These are phyloP conservation scores for Lathyrus sativus DNA, from an alignment of 306 rosid species.

Conservation along the genomic window DNA sequence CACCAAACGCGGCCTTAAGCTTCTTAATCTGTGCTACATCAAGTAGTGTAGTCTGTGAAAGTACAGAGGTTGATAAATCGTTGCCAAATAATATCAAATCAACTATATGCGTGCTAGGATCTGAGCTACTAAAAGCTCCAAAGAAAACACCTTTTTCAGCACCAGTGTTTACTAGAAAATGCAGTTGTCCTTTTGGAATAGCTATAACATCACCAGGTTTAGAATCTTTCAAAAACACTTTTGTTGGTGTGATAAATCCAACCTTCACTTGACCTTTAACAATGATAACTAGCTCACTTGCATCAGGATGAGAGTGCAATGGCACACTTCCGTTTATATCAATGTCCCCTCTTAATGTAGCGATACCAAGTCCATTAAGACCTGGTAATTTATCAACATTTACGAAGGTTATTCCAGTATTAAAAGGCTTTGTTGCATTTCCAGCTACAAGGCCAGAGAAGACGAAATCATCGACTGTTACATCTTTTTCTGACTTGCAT, in stretches of 20 bases:
- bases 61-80: background rate
- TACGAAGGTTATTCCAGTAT: background rate
- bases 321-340: background rate
- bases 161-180: background rate
- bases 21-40: background rate
- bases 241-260: background rate
- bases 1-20: background rate
- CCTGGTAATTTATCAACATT: background rate
- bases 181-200: background rate
- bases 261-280: background rate
- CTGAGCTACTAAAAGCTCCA: background rate
- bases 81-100: background rate
- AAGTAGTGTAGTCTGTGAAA: background rate
- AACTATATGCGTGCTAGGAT: background rate
- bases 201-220: background rate
- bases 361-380: background rate
- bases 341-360: background rate
- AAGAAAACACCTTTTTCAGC: background rate
- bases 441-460: background rate
- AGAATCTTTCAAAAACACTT: background rate
- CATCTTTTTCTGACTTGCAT: background rate
- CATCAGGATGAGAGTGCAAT: slow-evolving; percentile 9
- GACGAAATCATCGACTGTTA: background rate
- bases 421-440: background rate
- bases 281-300: background rate